phyloP scores from a whole-genome alignment of 805 yeast species.

The Komagataella phaffii region DNA sequence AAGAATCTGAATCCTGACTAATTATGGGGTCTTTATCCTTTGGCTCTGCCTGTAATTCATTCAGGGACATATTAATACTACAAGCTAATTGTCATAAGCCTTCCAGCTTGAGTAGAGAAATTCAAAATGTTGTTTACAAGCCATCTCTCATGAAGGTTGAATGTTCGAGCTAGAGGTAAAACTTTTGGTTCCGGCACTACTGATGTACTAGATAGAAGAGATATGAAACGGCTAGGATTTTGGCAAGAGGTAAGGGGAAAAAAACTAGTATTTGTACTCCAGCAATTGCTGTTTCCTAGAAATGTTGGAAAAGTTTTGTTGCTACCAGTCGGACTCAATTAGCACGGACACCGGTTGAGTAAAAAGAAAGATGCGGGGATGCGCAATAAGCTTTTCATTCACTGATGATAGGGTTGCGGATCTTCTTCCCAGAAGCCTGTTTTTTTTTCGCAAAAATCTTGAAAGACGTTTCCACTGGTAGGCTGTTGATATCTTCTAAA shows the following conservation, averaged over 20 bases:
- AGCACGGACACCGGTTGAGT: not conserved
- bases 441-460: too few species aligned
- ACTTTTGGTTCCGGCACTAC: not conserved
- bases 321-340: not conserved
- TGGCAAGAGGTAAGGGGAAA: too few species aligned
- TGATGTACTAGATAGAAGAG: not conserved
- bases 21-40: not conserved
- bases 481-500: not conserved
- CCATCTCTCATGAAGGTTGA: not conserved
- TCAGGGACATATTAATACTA: not conserved
- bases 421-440: too few species aligned
- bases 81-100: not conserved
- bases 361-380: not conserved
- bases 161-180: not conserved
- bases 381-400: not conserved
- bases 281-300: not conserved
- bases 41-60: not conserved
- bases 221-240: not conserved
- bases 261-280: not conserved
- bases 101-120: not conserved
- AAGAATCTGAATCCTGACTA: not conserved
- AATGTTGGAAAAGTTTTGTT: not conserved
- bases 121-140: not conserved
- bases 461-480: too few species aligned
- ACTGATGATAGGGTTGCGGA: too few species aligned